A percentile compares a stretch with the other conserved stretches of the same genome.
Conservation (phyloP, 2,329 filamentous ascomycete genomes). For the Calycina herbarum region DNA sequence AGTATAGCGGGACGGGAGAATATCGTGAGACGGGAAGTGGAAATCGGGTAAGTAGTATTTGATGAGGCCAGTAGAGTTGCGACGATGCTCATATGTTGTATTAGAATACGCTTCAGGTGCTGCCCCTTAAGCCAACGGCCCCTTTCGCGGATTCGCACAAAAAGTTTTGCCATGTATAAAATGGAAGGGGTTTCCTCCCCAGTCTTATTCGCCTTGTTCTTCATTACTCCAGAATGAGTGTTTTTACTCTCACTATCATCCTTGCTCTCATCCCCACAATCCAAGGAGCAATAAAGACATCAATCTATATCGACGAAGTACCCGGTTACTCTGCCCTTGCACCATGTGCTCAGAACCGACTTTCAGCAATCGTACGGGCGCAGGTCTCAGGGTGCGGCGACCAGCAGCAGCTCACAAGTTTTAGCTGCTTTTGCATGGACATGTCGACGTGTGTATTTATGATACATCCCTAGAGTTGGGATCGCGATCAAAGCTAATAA, state of each 20-base stretch:
- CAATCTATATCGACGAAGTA: background rate
- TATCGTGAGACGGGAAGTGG: background rate
- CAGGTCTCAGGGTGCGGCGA: background rate
- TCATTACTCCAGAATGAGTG: background rate
- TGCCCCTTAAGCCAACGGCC: background rate
- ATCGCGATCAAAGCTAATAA: background rate
- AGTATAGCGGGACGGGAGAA: background rate
- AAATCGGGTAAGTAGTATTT: too few relatives aligned
- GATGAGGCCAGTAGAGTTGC: background rate
- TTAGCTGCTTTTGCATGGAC: background rate
- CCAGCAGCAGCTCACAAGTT: background rate
- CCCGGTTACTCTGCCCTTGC: background rate
- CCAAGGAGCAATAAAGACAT: background rate
- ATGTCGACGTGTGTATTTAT: slow-evolving; percentile 2
- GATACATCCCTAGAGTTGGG: background rate
- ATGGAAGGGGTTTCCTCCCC: background rate
- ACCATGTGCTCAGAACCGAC: background rate
- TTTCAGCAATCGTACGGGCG: background rate
- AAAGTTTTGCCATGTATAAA: background rate
- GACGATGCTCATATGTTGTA: background rate
- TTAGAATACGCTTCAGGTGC: background rate
- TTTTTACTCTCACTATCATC: background rate
- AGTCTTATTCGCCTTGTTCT: background rate
- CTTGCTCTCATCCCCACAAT: background rate
- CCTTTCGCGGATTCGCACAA: too few relatives aligned